phyloP scores from a whole-genome alignment of 2,329 filamentous ascomycete species.

The Biscogniauxia mediterranea region DNA sequence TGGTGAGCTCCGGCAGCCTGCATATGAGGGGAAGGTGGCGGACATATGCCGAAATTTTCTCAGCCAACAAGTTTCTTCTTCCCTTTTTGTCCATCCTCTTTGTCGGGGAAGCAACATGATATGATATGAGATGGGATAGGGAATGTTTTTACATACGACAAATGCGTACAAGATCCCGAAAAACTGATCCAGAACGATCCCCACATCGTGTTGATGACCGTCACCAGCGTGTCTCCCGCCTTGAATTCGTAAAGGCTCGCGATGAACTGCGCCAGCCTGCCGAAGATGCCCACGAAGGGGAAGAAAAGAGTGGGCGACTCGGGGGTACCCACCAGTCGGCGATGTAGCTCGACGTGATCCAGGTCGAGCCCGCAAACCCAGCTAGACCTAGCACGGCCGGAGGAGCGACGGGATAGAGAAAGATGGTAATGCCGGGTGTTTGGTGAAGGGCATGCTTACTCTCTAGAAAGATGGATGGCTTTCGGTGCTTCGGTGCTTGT shows the following conservation, averaged over 20 bases:
- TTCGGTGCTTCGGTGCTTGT: no score
- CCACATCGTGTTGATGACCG: slow-evolving; percentile 14
- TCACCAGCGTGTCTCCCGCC: slow-evolving; percentile 8
- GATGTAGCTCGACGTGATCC: slow-evolving; percentile 23
- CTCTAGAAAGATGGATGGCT: no score
- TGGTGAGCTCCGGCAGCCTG: slow-evolving; percentile 11
- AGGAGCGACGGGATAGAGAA: slow-evolving; percentile 29
- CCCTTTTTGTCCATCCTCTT: neutral
- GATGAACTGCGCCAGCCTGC: slow-evolving; percentile 30
- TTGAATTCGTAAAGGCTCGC: slow-evolving; percentile 22
- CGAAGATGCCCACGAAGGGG: slow-evolving; percentile 27
- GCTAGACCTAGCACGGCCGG: slow-evolving; percentile 29
- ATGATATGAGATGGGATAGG: neutral
- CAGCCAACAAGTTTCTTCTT: neutral
- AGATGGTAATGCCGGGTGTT: slow-evolving; percentile 22
- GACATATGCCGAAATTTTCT: neutral
- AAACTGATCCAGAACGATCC: slow-evolving; percentile 9
- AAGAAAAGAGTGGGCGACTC: slow-evolving; percentile 24
- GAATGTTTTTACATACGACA: slow-evolving; percentile 3
- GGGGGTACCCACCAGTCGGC: slow-evolving; percentile 20
- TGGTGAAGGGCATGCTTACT: neutral
- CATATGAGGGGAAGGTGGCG: neutral
- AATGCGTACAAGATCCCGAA: slow-evolving; percentile 11
- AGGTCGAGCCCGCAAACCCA: slow-evolving; percentile 30
- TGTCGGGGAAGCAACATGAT: neutral